These are phyloP conservation scores for Cercospora brassicicola DNA, from an alignment of 2,329 filamentous ascomycete genomes.

Conservation along the genomic window DNA sequence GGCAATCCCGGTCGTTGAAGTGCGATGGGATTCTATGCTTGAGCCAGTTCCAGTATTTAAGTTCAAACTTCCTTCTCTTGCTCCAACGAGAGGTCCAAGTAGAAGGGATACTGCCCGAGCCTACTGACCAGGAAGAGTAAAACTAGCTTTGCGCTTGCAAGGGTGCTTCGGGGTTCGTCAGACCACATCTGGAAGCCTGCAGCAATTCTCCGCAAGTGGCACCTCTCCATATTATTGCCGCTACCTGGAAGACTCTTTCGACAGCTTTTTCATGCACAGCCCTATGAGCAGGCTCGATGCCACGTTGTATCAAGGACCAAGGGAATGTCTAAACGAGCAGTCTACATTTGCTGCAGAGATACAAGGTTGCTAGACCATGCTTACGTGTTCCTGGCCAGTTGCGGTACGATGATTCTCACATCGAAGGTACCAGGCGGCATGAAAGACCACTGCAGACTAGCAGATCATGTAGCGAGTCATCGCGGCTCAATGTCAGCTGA, in stretches of 20 bases:
- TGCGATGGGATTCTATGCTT: background rate
- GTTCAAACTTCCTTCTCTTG: background rate
- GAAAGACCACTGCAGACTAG: background rate
- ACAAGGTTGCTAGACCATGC: background rate
- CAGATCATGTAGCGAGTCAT: background rate
- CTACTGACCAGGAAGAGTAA: background rate
- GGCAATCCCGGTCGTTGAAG: background rate
- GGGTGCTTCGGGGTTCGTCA: background rate
- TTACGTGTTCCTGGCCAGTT: background rate
- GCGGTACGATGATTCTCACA: background rate
- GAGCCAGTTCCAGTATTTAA: background rate
- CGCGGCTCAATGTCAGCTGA: background rate
- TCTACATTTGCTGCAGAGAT: background rate
- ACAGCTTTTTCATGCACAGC: background rate
- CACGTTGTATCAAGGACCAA: background rate
- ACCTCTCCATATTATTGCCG: background rate
- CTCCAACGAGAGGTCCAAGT: background rate
- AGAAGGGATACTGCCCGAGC: background rate
- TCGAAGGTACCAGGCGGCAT: background rate
- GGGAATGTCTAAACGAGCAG: background rate
- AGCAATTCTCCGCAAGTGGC: background rate
- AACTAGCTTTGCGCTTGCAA: background rate
- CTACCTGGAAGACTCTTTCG: background rate
- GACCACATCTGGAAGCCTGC: background rate
- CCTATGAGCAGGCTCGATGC: background rate